phyloP scores from a whole-genome alignment of 345 rosid species.

The Mallotus nudiflorus region DNA sequence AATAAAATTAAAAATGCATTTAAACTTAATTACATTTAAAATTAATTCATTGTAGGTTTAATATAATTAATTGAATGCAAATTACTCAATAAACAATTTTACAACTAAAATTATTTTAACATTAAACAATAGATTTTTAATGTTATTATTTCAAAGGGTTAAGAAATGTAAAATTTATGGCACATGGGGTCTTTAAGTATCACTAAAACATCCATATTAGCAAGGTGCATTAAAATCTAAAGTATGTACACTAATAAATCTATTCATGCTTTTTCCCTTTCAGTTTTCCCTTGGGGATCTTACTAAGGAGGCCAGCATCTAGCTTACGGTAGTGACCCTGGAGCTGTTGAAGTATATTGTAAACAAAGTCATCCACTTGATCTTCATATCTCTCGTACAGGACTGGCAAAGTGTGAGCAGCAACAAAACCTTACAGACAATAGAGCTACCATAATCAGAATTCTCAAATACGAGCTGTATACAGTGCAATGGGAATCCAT shows the following conservation, averaged over 20 bases:
- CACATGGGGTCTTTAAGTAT: too few species aligned
- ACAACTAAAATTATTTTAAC: too few species aligned
- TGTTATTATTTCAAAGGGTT: too few species aligned
- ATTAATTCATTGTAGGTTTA: too few species aligned
- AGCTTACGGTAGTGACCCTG: conserved; percentile 62
- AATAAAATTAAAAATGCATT: too few species aligned
- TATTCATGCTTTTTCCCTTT: conserved; percentile 68
- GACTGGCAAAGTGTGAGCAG: conserved; percentile 88
- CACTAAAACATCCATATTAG: too few species aligned
- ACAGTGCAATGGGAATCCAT: not conserved
- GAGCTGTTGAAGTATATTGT: conserved; percentile 52
- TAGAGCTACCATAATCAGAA: not conserved
- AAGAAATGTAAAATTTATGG: too few species aligned
- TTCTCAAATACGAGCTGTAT: not conserved
- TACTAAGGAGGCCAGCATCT: conserved; percentile 61
- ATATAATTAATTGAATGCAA: too few species aligned
- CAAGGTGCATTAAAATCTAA: too few species aligned
- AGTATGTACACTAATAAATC: not conserved
- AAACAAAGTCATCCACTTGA: conserved; percentile 61
- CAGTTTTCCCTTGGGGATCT: conserved; percentile 71
- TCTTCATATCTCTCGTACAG: conserved; percentile 84
- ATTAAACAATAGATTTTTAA: too few species aligned
- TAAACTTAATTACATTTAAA: too few species aligned
- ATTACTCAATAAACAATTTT: too few species aligned
- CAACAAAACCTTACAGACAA: conserved; percentile 70